Evolutionary conservation across 306 rosid genomes (phyloP).

Genomic region (Morella rubra): DNA sequence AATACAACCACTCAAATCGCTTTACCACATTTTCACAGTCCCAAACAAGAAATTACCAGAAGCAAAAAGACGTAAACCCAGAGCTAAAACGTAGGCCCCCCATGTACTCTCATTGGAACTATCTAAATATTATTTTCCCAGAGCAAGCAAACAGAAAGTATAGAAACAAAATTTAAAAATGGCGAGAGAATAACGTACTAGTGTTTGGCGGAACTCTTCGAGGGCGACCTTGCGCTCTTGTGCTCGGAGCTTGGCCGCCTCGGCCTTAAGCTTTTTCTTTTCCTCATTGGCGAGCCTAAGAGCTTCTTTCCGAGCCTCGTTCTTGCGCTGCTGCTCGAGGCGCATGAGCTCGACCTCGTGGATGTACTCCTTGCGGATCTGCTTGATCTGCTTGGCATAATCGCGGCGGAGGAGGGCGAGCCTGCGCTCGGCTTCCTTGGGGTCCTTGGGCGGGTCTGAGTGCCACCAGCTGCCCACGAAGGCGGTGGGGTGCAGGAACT

Average conservation of each 20-base stretch:
- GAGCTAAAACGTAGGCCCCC: too few species aligned
- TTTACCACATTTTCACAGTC: neutral
- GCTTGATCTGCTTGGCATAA: constrained; percentile 47
- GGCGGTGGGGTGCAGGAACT: constrained; percentile 32
- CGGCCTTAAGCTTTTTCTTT: constrained; percentile 45
- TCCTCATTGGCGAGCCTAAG: constrained; percentile 50
- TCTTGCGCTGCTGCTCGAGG: constrained; percentile 48
- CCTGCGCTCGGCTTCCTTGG: constrained; percentile 44
- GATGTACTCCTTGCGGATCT: constrained; percentile 45
- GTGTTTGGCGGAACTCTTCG: constrained; percentile 50
- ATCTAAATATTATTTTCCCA: too few species aligned
- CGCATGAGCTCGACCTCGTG: constrained; percentile 48
- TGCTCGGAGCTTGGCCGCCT: constrained; percentile 46
- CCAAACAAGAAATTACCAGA: too few species aligned
- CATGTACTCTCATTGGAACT: too few species aligned
- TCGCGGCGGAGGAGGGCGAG: constrained; percentile 48
- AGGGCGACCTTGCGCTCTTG: constrained; percentile 40
- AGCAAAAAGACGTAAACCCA: too few species aligned
- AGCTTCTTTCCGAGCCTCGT: constrained; percentile 46
- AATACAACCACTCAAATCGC: neutral
- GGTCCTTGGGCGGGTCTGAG: constrained; percentile 34
- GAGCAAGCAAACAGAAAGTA: constrained; percentile 4
- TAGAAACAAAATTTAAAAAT: neutral
- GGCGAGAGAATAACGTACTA: constrained; percentile 21
- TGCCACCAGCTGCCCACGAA: constrained; percentile 45